Evolutionary conservation across 1,284 basidiomycete genomes (phyloP).

Genomic region (Leucoagaricus sp.): DNA sequence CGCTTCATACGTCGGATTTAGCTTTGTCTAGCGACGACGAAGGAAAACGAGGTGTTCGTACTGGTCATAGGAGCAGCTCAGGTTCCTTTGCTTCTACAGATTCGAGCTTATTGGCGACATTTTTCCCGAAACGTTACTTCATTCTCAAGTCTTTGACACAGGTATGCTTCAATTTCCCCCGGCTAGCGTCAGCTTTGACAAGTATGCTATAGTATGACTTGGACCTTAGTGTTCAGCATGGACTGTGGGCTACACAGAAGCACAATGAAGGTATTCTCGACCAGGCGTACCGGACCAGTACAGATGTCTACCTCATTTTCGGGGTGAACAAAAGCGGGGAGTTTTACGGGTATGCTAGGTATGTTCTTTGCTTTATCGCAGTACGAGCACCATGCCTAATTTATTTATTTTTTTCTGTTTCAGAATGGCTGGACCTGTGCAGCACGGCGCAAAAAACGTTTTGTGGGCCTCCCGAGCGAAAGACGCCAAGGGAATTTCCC

Average conservation of each 20-base stretch:
- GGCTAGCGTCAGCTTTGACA: background rate
- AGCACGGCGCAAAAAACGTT: constrained; percentile 49
- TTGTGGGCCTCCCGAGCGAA: constrained; percentile 57
- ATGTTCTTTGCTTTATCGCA: constrained; percentile 20
- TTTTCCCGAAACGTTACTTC: constrained; percentile 89
- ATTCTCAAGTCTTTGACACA: constrained; percentile 88
- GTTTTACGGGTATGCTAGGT: constrained; percentile 89
- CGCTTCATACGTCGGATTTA: constrained; percentile 28
- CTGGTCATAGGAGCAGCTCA: constrained; percentile 57
- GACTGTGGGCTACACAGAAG: constrained; percentile 89
- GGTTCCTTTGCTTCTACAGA: constrained; percentile 70
- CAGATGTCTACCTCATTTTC: constrained; percentile 87
- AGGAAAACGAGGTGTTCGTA: constrained; percentile 40
- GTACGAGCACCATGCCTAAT: background rate
- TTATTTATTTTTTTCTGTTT: background rate
- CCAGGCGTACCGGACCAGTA: constrained; percentile 87
- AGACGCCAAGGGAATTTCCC: constrained; percentile 29
- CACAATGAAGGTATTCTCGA: constrained; percentile 92
- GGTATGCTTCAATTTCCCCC: constrained; percentile 42
- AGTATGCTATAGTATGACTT: constrained; percentile 64
- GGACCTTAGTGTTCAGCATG: constrained; percentile 80
- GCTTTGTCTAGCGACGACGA: constrained; percentile 46
- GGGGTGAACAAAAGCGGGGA: constrained; percentile 91
- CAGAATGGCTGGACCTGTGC: constrained; percentile 69
- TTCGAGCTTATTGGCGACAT: constrained; percentile 69